Percentiles rank a stretch among this genome's conserved stretches.
These are phyloP conservation scores for Coemansia sp. DNA, from an alignment of 192 early-diverging fungal species.

Conservation along the genomic window DNA sequence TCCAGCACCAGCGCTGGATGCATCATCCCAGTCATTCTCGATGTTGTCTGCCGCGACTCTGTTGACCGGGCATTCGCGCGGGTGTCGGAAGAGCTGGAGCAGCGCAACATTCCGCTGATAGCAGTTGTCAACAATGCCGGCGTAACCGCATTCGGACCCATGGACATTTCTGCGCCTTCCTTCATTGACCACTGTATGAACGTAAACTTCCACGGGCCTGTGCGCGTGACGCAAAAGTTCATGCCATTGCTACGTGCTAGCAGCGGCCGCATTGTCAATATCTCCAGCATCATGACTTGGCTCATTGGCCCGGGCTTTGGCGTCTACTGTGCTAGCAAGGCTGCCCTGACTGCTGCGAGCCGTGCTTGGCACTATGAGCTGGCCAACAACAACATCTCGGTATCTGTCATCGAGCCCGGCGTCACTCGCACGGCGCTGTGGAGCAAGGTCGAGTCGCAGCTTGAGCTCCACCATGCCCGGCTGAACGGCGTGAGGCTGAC, in stretches of 20 bases:
- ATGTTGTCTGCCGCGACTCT: constrained; percentile 43
- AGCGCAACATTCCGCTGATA: constrained; percentile 44
- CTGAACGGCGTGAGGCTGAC: constrained; percentile 39
- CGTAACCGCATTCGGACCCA: constrained; percentile 51
- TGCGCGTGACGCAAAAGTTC: constrained; percentile 53
- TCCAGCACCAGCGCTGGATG: constrained; percentile 11
- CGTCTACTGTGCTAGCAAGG: constrained; percentile 59
- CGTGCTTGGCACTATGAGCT: constrained; percentile 54
- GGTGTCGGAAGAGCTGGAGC: constrained; percentile 37
- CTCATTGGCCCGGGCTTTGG: constrained; percentile 58
- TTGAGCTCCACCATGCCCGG: constrained; percentile 52
- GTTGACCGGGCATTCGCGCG: constrained; percentile 37
- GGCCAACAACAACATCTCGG: constrained; percentile 42
- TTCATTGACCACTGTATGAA: constrained; percentile 47
- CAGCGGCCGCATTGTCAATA: constrained; percentile 56
- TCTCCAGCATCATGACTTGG: constrained; percentile 58
- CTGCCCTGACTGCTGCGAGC: constrained; percentile 52
- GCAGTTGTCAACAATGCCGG: constrained; percentile 59
- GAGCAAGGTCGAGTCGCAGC: constrained; percentile 56
- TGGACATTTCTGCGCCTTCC: constrained; percentile 45
- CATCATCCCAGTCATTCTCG: constrained; percentile 54
- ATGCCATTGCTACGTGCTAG: constrained; percentile 52
- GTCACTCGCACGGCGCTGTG: constrained; percentile 53
- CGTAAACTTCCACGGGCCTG: constrained; percentile 58
- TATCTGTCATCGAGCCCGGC: constrained; percentile 55